A percentile compares a stretch with the other conserved stretches of the same genome.
These are phyloP conservation scores for Luffa acutangula DNA, from an alignment of 306 rosid genomes.

Conservation along the genomic window DNA sequence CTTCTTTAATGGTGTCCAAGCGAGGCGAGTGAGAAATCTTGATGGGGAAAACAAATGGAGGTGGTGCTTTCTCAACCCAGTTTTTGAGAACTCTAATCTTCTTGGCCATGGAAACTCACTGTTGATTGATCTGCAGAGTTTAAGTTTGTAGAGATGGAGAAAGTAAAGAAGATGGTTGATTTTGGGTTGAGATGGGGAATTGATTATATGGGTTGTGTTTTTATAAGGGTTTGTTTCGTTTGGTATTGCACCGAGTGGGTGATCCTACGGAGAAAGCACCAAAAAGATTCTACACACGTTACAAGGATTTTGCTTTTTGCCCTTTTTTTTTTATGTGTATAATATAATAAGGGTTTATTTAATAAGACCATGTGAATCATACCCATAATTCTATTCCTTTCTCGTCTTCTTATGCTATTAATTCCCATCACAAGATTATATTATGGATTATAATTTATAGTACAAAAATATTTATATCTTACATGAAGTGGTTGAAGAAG, in stretches of 20 bases:
- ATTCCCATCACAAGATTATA: background rate
- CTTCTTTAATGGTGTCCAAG: slow-evolving; percentile 49
- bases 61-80: background rate
- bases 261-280: background rate
- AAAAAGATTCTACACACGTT: background rate
- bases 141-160: background rate
- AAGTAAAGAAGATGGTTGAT: background rate
- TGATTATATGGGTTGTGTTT: background rate
- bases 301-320: too few relatives aligned
- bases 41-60: slow-evolving; percentile 30
- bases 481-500: too few relatives aligned
- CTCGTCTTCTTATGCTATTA: background rate
- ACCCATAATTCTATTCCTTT: background rate
- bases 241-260: background rate
- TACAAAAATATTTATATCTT: too few relatives aligned
- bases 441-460: too few relatives aligned
- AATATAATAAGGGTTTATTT: background rate
- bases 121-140: background rate
- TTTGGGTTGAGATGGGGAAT: background rate
- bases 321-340: too few relatives aligned
- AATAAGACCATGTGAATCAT: background rate
- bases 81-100: background rate
- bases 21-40: slow-evolving; percentile 44
- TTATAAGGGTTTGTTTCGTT: background rate
- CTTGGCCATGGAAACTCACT: background rate